Base-by-base conservation (phyloP, 208 protist genomes). In the Acanthamoeba pearcei region DNA sequence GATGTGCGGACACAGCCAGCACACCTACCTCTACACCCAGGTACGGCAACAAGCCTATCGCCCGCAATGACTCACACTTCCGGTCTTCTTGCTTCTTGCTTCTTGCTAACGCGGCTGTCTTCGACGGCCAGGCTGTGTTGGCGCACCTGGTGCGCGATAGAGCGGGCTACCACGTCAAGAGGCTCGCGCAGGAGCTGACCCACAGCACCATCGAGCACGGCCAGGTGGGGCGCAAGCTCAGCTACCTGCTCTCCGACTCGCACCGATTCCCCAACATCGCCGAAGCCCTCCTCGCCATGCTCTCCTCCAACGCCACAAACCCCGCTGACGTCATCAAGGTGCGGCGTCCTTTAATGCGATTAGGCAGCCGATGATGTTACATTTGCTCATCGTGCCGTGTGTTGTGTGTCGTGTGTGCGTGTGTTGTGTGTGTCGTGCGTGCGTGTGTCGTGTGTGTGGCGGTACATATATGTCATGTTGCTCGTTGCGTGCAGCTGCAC, bases 1-100 rank as follows among this genome's bases (percentile, higher is more conserved):
- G 49, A 94, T 94, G 74, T 94, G 91, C 49, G 49, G 91, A 8
- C 68, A 94, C 55, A 88, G 72, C 32, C 46, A 94, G 72, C 91
- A 94, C n/a, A 94, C 91, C 22, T 94, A 94, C n/a, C n/a, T 88
- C 17, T 94, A 94, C 91, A 94, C 76, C 17, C 82, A 90, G 82
- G 82, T 62, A 70, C 6, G 24, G 5, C 13, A 19, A 32, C 24
- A 22, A 8, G 24, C 62, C 62, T 68, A 3, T 22, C 24, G 13
- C 4, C 24, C n/a, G 24, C 0, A 13, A 13, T 38, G 6, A 5
- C 62, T 22, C 19, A 9, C 70, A 1, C 24, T 9, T 22, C 13
- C 70, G 22, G 53, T 80, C 9, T 13, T 46, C 6, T 46, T 10
- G 10, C n/a, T n/a, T 35, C 24, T 38, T 10, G 22, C 19, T 13